A percentile compares a stretch with the other conserved stretches of the same genome.
Evolutionary conservation across 2,329 filamentous ascomycete species (phyloP).

Genomic region (Cladophialophora yegresii): DNA sequence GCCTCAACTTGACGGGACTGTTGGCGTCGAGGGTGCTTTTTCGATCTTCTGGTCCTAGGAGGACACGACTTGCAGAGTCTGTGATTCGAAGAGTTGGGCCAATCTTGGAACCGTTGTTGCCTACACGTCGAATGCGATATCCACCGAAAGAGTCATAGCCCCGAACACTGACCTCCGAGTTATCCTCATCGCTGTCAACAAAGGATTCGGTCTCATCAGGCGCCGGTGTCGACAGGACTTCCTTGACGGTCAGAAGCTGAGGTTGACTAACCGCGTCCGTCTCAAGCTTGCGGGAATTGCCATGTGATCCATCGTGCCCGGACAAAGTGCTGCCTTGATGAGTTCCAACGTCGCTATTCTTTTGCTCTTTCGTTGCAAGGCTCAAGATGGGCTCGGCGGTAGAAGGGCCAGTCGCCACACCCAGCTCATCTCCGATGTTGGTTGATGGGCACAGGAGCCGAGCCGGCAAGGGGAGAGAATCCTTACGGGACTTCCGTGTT

Average conservation of each 20-base stretch:
- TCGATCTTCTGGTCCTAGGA: conserved; percentile 20
- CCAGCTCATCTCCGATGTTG: neutral
- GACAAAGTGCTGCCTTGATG: neutral
- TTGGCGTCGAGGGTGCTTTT: neutral
- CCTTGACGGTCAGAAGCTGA: conserved; percentile 15
- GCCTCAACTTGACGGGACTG: conserved; percentile 7
- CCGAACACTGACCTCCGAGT: conserved; percentile 10
- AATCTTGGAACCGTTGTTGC: conserved; percentile 9
- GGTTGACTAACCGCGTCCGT: neutral
- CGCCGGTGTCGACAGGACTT: conserved; percentile 22
- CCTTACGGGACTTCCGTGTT: conserved; percentile 13
- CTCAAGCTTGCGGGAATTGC: neutral
- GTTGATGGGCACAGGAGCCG: conserved; percentile 1
- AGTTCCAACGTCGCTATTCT: neutral
- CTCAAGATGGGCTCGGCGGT: conserved; percentile 1
- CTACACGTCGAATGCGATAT: conserved; percentile 27
- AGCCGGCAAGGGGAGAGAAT: conserved; percentile 26
- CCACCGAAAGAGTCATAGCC: conserved; percentile 30
- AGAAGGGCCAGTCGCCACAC: neutral
- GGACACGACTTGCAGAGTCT: conserved; percentile 30
- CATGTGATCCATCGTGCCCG: neutral
- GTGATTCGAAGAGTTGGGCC: conserved; percentile 33
- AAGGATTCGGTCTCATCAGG: conserved; percentile 15
- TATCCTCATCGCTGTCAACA: conserved; percentile 11
- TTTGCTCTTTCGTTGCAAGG: neutral